A percentile compares a stretch with the other conserved stretches of the same genome.
Conservation (phyloP, 148 eudicot genomes). For the Silene latifolia region DNA sequence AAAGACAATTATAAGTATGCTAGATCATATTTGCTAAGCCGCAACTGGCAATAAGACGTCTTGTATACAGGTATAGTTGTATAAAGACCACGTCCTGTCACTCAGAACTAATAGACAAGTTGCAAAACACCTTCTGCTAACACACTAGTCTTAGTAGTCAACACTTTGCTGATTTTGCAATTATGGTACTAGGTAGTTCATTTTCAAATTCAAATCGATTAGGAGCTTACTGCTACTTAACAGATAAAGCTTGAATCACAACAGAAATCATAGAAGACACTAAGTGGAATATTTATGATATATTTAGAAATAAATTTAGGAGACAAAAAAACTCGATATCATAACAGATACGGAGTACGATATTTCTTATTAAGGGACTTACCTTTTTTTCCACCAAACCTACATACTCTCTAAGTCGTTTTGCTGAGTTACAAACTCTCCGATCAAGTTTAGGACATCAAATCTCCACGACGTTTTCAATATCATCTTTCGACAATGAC, state of each 20-base stretch:
- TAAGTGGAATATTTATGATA: neutral
- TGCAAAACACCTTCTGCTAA: neutral
- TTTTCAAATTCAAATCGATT: neutral
- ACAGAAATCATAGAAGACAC: neutral
- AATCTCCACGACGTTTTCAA: constrained; percentile 54
- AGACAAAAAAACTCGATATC: neutral
- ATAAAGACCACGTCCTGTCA: neutral
- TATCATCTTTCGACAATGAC: constrained; percentile 58
- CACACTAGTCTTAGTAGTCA: neutral
- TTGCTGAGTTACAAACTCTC: constrained; percentile 80
- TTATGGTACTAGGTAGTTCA: neutral
- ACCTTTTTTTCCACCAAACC: constrained; percentile 77
- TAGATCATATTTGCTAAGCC: neutral
- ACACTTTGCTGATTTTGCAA: neutral
- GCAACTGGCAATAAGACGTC: constrained; percentile 1
- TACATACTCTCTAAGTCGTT: constrained; percentile 68
- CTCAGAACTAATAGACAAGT: neutral
- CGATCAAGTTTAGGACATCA: constrained; percentile 84
- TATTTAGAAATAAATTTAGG: neutral
- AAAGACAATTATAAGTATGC: neutral
- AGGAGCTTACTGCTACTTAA: neutral
- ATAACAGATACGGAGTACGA: neutral
- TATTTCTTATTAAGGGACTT: constrained; percentile 27
- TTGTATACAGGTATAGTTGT: neutral
- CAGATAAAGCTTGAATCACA: neutral